A percentile compares a stretch with the other conserved stretches of the same genome.
phyloP scores from a whole-genome alignment of 345 rosid species.

The Hibiscus trionum region DNA sequence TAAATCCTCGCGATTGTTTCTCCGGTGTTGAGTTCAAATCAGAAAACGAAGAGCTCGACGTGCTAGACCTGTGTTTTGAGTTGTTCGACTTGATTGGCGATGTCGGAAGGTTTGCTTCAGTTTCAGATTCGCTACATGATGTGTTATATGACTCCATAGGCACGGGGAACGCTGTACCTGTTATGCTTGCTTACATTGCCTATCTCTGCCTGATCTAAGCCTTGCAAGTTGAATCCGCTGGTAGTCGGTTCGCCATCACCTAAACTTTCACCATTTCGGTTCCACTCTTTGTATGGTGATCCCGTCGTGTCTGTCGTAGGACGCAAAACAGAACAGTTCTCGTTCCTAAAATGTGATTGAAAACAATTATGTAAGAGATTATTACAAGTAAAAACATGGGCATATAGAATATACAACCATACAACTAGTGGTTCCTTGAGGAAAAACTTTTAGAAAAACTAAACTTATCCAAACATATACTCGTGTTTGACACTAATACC shows the following conservation, averaged over 20 bases:
- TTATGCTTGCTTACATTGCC: conserved; percentile 16
- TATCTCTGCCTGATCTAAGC: conserved; percentile 24
- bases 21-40: conserved; percentile 49
- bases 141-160: conserved; percentile 20
- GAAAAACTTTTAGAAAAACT: too few species aligned
- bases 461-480: background rate
- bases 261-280: conserved; percentile 36
- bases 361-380: conserved; percentile 9
- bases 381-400: background rate
- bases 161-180: conserved; percentile 34
- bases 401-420: background rate
- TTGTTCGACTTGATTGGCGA: conserved; percentile 34
- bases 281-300: conserved; percentile 37
- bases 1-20: conserved; percentile 65
- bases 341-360: conserved; percentile 33
- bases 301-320: conserved; percentile 53
- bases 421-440: background rate
- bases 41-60: conserved; percentile 53
- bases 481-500: too few species aligned
- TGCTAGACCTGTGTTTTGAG: conserved; percentile 49
- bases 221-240: conserved; percentile 33
- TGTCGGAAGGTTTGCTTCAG: conserved; percentile 31
- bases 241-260: conserved; percentile 33
- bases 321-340: conserved; percentile 40
- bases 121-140: conserved; percentile 48